Conservation (phyloP, 345 rosid genomes). For the Angophora floribunda region DNA sequence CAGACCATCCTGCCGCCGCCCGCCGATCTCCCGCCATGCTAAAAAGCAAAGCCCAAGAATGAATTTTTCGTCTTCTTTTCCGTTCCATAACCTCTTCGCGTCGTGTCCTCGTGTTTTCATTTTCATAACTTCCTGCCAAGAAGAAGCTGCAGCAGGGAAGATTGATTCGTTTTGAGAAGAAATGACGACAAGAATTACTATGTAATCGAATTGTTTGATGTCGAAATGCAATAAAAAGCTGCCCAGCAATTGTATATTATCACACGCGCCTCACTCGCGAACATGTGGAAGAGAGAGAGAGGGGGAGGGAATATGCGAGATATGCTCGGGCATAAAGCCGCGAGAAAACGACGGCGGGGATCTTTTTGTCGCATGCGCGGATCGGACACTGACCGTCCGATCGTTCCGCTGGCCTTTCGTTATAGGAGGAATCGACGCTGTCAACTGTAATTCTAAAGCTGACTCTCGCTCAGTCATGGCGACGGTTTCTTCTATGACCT, state of each 20-base stretch:
- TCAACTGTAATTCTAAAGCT: not conserved
- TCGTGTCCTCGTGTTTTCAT: not conserved
- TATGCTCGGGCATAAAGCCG: not conserved
- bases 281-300: not conserved
- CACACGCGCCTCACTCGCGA: not conserved
- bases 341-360: not conserved
- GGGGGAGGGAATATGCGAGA: slow-evolving; percentile 1
- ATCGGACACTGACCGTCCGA: not conserved
- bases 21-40: slow-evolving; percentile 41
- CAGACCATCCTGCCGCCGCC: slow-evolving; percentile 43
- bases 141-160: not conserved
- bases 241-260: not conserved
- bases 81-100: no score
- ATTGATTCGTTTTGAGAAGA: not conserved
- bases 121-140: not conserved
- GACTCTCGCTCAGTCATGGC: slow-evolving; percentile 13
- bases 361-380: not conserved
- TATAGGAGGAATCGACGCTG: not conserved
- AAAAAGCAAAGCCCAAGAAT: not conserved
- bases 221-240: not conserved
- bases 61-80: no score
- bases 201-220: not conserved
- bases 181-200: not conserved
- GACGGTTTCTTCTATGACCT: slow-evolving; percentile 42
- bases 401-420: not conserved